Evolutionary conservation across 805 yeast species (phyloP).

Genomic region (Grigorovia humatica): DNA sequence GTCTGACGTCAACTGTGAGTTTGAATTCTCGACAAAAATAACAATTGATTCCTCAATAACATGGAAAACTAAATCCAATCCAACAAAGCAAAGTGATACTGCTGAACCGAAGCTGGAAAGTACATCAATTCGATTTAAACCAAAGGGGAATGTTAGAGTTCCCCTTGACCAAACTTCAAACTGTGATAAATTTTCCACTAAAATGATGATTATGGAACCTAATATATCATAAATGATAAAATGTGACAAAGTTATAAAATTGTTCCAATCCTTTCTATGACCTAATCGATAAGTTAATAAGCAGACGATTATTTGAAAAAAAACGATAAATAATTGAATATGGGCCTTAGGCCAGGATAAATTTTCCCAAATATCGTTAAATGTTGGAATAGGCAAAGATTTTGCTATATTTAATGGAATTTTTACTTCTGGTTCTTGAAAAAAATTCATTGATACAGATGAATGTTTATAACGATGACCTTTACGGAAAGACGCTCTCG

Average conservation of each 20-base stretch:
- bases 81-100: constrained; percentile 79
- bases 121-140: constrained; percentile 84
- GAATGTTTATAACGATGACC: constrained; percentile 96
- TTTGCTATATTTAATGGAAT: constrained; percentile 74
- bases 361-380: constrained; percentile 51
- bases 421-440: constrained; percentile 79
- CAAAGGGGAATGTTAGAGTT: constrained; percentile 82
- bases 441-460: constrained; percentile 89
- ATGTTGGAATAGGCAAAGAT: constrained; percentile 36
- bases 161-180: constrained; percentile 86
- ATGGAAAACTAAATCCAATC: constrained; percentile 81
- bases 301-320: constrained; percentile 46
- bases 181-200: constrained; percentile 75
- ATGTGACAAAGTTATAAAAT: constrained; percentile 74
- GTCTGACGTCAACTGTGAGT: neutral
- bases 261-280: constrained; percentile 42
- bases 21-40: constrained; percentile 24
- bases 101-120: constrained; percentile 79
- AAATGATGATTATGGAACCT: constrained; percentile 57
- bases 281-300: constrained; percentile 51
- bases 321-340: constrained; percentile 47
- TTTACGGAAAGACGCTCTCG: constrained; percentile 64
- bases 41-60: constrained; percentile 64
- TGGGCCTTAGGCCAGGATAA: constrained; percentile 46
- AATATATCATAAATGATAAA: constrained; percentile 77